Conservation (phyloP, 2,329 filamentous ascomycete species). For the Zelopaecilomyces penicillatus region DNA sequence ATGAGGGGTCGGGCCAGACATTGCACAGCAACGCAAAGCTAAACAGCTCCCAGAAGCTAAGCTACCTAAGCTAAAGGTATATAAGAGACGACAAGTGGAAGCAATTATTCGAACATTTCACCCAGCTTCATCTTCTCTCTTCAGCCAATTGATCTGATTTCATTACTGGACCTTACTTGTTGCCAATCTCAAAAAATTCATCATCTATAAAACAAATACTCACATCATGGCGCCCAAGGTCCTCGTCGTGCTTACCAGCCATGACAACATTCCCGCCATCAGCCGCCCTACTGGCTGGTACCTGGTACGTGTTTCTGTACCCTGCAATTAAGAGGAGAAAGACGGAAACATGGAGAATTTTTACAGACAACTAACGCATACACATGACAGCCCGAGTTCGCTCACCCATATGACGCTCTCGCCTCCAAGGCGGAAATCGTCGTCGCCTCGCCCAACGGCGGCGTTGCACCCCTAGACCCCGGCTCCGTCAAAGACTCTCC, state of each 20-base stretch:
- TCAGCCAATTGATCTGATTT: too few relatives aligned
- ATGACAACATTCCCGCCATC: slow-evolving; percentile 37
- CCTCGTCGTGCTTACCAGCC: slow-evolving; percentile 63
- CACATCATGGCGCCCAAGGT: slow-evolving; percentile 47
- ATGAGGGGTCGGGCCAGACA: too few relatives aligned
- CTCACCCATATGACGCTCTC: slow-evolving; percentile 56
- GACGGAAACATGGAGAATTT: neutral
- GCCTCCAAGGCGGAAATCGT: slow-evolving; percentile 43
- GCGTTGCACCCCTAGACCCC: slow-evolving; percentile 53
- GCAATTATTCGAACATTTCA: too few relatives aligned
- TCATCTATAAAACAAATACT: too few relatives aligned
- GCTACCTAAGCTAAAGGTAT: too few relatives aligned
- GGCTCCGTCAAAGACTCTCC: slow-evolving; percentile 42
- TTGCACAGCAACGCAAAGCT: too few relatives aligned
- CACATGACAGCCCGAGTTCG: slow-evolving; percentile 46
- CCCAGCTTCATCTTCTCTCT: too few relatives aligned
- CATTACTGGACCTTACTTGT: too few relatives aligned
- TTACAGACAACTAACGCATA: neutral
- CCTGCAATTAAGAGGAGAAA: neutral
- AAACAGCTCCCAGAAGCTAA: too few relatives aligned
- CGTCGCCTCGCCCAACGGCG: slow-evolving; percentile 55
- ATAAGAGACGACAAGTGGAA: too few relatives aligned
- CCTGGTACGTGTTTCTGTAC: slow-evolving; percentile 36
- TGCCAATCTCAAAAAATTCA: too few relatives aligned
- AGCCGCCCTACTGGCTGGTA: slow-evolving; percentile 61